A percentile compares a stretch with the other conserved stretches of the same genome.
phyloP scores from a whole-genome alignment of 768 basidiomycete species.

The Auricularia auricula-judae region DNA sequence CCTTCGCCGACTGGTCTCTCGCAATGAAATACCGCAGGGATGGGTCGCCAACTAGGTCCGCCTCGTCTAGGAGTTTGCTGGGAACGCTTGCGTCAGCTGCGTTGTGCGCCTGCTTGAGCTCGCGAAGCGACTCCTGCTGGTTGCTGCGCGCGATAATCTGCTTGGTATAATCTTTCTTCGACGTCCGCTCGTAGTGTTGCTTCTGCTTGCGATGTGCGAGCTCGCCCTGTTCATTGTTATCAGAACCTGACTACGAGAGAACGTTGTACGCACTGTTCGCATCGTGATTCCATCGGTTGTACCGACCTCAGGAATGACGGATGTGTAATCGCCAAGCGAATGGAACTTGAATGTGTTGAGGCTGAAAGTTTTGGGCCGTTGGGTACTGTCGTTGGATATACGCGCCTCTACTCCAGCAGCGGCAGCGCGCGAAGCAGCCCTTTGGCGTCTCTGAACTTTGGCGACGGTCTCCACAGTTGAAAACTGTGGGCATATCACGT shows the following conservation, averaged over 20 bases:
- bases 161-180: neutral
- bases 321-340: slow-evolving; percentile 22
- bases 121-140: neutral
- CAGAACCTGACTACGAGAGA: neutral
- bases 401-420: neutral
- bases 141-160: neutral
- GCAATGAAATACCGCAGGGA: too few relatives aligned
- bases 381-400: slow-evolving; percentile 8
- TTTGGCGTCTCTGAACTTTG: slow-evolving; percentile 18
- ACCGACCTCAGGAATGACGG: slow-evolving; percentile 16
- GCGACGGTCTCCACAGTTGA: slow-evolving; percentile 20
- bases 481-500: slow-evolving; percentile 12
- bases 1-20: too few relatives aligned
- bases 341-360: slow-evolving; percentile 24
- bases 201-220: neutral
- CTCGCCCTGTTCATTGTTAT: slow-evolving; percentile 1
- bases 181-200: neutral
- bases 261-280: slow-evolving; percentile 17
- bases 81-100: neutral
- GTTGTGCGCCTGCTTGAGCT: neutral
- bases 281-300: slow-evolving; percentile 28
- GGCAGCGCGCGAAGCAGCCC: slow-evolving; percentile 1
- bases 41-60: too few relatives aligned
- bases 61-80: too few relatives aligned
- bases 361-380: slow-evolving; percentile 15